Conservation (phyloP, 257 asterid species). For the Echites panduratus region DNA sequence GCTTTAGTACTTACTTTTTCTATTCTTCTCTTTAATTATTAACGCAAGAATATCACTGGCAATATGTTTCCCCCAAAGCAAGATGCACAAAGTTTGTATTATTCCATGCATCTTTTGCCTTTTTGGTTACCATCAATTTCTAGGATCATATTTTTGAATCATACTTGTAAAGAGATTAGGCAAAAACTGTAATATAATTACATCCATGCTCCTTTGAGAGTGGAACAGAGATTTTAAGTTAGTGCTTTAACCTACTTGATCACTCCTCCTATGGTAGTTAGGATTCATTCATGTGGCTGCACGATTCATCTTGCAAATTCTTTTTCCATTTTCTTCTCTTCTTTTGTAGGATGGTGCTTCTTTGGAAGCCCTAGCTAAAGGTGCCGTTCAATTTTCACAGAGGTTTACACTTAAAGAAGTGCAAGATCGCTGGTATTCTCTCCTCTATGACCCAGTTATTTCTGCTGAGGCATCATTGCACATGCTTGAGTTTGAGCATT, state of each 20-base stretch:
- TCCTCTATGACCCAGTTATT: constrained; percentile 68
- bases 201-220: background rate
- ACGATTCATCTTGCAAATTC: background rate
- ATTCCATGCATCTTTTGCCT: background rate
- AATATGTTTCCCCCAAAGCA: too few species aligned
- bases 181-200: background rate
- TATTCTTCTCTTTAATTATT: background rate
- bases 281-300: background rate
- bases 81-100: too few species aligned
- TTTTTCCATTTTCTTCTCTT: constrained; percentile 2
- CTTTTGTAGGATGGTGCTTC: constrained; percentile 76
- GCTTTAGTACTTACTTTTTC: background rate
- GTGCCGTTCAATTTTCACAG: constrained; percentile 72
- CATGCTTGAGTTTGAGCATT: constrained; percentile 47
- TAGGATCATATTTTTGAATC: too few species aligned
- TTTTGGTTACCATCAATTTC: background rate
- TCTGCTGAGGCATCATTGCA: constrained; percentile 47
- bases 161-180: background rate
- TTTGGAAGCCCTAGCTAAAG: constrained; percentile 80
- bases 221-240: background rate
- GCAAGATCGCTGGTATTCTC: constrained; percentile 72
- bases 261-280: background rate
- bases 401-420: constrained; percentile 55
- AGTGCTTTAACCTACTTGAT: background rate
- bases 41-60: background rate